A percentile compares a stretch with the other conserved stretches of the same genome.
phyloP scores from a whole-genome alignment of 1,284 basidiomycete genomes.

The Boletus sp. region DNA sequence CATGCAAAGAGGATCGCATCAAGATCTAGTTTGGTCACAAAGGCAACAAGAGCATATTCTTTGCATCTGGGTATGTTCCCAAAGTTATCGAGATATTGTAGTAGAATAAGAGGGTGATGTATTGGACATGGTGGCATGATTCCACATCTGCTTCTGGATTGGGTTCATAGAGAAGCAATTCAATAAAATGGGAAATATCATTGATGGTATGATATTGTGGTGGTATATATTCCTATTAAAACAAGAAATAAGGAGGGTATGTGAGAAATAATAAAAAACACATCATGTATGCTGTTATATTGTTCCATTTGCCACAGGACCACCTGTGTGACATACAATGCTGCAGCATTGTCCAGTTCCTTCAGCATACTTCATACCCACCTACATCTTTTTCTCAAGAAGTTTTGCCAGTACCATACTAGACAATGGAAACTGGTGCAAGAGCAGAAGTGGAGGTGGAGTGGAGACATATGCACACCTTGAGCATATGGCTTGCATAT shows the following conservation, averaged over 20 bases:
- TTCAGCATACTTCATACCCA: conserved; percentile 63
- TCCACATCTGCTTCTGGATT: background rate
- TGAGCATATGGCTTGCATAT: conserved; percentile 48
- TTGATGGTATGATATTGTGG: conserved; percentile 50
- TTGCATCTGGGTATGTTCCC: conserved; percentile 59
- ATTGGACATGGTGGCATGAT: conserved; percentile 46
- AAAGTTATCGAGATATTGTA: conserved; percentile 61
- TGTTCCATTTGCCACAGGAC: conserved; percentile 59
- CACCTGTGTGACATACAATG: conserved; percentile 35
- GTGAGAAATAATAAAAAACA: conserved; percentile 36
- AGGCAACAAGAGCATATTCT: conserved; percentile 70
- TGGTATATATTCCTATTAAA: conserved; percentile 70
- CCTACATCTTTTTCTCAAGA: conserved; percentile 38
- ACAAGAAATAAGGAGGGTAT: background rate
- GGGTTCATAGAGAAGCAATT: conserved; percentile 40
- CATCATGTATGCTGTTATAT: conserved; percentile 64
- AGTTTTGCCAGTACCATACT: conserved; percentile 39
- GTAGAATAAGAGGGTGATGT: conserved; percentile 59
- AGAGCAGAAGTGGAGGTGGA: conserved; percentile 40
- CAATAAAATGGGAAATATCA: conserved; percentile 50
- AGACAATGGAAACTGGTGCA: conserved; percentile 44
- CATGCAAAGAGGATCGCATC: conserved; percentile 51
- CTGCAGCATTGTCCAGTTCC: conserved; percentile 43
- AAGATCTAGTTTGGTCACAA: conserved; percentile 46
- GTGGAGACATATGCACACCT: conserved; percentile 61